A percentile compares a stretch with the other conserved stretches of the same genome.
These are phyloP conservation scores for Paraphaeosphaeria minitans DNA, from an alignment of 2,329 filamentous ascomycete species.

Conservation along the genomic window DNA sequence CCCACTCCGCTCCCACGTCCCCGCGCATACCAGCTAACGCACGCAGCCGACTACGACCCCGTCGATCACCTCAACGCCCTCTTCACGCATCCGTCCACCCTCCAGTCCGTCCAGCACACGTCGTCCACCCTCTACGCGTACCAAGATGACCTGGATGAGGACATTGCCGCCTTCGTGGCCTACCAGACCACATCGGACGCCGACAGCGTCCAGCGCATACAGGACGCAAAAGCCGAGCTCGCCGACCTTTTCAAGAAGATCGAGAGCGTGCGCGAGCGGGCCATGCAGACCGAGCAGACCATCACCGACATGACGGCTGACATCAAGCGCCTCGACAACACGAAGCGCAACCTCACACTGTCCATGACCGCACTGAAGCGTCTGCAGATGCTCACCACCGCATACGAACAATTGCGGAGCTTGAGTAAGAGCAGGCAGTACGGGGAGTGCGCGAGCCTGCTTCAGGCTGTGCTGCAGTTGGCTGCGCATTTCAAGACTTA, in stretches of 20 bases:
- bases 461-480: constrained; percentile 94
- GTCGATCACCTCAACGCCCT: constrained; percentile 91
- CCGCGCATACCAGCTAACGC: constrained; percentile 12
- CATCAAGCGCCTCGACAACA: constrained; percentile 95
- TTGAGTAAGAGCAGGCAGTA: constrained; percentile 88
- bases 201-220: constrained; percentile 88
- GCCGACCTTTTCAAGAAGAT: constrained; percentile 92
- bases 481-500: constrained; percentile 99
- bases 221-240: constrained; percentile 87
- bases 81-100: constrained; percentile 86
- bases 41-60: constrained; percentile 83
- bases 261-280: constrained; percentile 86
- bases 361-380: constrained; percentile 98
- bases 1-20: constrained; percentile 5
- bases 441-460: constrained; percentile 87
- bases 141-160: constrained; percentile 79
- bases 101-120: constrained; percentile 76
- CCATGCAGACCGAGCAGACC: constrained; percentile 88
- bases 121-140: constrained; percentile 74
- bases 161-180: constrained; percentile 74
- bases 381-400: constrained; percentile 97
- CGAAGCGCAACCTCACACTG: constrained; percentile 92
- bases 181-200: constrained; percentile 83
- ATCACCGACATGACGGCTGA: constrained; percentile 99
- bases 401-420: constrained; percentile 92